These are phyloP conservation scores for Camellia oleifera DNA, from an alignment of 179 eudicot species.

Conservation along the genomic window DNA sequence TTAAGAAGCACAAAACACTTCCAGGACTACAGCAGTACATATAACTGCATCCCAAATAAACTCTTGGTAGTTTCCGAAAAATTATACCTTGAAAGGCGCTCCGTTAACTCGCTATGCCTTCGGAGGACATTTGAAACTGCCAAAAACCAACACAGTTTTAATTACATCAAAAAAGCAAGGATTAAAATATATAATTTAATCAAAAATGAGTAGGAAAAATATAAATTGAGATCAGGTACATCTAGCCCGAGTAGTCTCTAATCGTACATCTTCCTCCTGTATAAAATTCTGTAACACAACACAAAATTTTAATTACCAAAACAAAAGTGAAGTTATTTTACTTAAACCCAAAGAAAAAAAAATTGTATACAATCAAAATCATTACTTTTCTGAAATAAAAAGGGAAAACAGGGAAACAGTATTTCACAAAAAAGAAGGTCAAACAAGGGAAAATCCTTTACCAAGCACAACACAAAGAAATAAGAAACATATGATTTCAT, in stretches of 20 bases:
- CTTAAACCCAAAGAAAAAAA: too few relatives aligned
- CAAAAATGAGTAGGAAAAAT: background rate
- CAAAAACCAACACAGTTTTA: conserved; percentile 16
- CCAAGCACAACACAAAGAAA: background rate
- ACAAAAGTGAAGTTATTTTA: background rate
- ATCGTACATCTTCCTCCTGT: conserved; percentile 54
- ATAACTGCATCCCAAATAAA: background rate
- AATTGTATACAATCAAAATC: background rate
- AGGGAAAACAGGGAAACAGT: background rate
- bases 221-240: conserved; percentile 35
- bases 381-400: background rate
- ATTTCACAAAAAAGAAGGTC: background rate
- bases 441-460: background rate
- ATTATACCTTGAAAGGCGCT: conserved; percentile 76
- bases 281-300: conserved; percentile 35
- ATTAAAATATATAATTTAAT: conserved; percentile 8
- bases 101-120: conserved; percentile 75
- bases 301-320: background rate
- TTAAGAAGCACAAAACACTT: background rate
- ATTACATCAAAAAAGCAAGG: background rate
- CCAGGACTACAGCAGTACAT: background rate
- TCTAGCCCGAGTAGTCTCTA: conserved; percentile 73
- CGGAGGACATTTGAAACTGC: conserved; percentile 75
- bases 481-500: background rate
- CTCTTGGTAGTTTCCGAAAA: background rate